A percentile compares a stretch with the other conserved stretches of the same genome.
Evolutionary conservation across 2,329 filamentous ascomycete species (phyloP).

Genomic region (Chaetomium sp.): DNA sequence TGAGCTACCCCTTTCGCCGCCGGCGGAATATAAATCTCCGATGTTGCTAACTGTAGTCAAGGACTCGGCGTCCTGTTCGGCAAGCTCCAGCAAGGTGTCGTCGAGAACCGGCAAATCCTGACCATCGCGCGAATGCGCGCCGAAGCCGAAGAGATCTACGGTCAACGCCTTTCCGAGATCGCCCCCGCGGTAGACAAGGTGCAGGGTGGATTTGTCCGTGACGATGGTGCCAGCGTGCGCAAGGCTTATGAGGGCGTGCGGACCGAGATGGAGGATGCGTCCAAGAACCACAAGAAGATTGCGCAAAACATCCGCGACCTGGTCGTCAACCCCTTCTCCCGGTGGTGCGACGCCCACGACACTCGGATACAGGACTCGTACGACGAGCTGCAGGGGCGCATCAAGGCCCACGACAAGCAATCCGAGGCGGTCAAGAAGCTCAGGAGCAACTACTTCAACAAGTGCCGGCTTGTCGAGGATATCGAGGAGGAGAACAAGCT

Average conservation of each 20-base stretch:
- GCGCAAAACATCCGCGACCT: slow-evolving; percentile 93
- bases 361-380: slow-evolving; percentile 86
- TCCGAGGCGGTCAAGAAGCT: slow-evolving; percentile 86
- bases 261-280: slow-evolving; percentile 83
- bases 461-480: slow-evolving; percentile 92
- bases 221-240: slow-evolving; percentile 91
- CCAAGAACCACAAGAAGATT: slow-evolving; percentile 89
- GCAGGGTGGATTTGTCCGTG: slow-evolving; percentile 73
- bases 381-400: slow-evolving; percentile 82
- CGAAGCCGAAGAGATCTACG: slow-evolving; percentile 89
- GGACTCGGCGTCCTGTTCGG: slow-evolving; percentile 88
- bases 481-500: slow-evolving; percentile 98
- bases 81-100: slow-evolving; percentile 92
- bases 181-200: slow-evolving; percentile 75
- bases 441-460: slow-evolving; percentile 96
- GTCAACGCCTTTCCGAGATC: slow-evolving; percentile 73
- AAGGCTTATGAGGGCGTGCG: slow-evolving; percentile 97
- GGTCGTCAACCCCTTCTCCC: slow-evolving; percentile 86
- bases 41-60: slow-evolving; percentile 27
- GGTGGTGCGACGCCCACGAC: slow-evolving; percentile 95
- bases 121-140: slow-evolving; percentile 89
- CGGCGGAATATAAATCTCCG: background rate
- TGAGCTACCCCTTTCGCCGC: slow-evolving; percentile 34
- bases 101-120: slow-evolving; percentile 91
- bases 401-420: slow-evolving; percentile 91